Evolutionary conservation across 2,329 filamentous ascomycete genomes (phyloP).

Genomic region (Stemphylium lycopersici): DNA sequence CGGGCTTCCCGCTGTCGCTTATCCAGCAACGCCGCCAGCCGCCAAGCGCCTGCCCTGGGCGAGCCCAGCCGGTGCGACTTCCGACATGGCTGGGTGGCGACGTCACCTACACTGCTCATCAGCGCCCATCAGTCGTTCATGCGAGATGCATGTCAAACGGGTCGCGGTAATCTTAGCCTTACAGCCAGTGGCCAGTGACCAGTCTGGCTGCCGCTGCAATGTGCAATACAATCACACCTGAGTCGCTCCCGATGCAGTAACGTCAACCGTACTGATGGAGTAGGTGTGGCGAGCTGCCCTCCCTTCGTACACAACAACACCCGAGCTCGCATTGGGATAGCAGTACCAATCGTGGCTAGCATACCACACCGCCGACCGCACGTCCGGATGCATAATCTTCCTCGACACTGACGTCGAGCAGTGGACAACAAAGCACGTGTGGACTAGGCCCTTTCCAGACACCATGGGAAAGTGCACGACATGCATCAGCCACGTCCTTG

Average conservation of each 20-base stretch:
- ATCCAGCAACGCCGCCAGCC: slow-evolving; percentile 17
- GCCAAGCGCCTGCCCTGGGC: slow-evolving; percentile 24
- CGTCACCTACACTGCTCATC: slow-evolving; percentile 12
- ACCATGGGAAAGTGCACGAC: neutral
- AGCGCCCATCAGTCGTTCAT: neutral
- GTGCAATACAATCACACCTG: slow-evolving; percentile 4
- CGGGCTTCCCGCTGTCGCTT: slow-evolving; percentile 21
- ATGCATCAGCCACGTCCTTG: neutral
- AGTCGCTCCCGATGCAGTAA: neutral
- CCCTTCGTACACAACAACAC: slow-evolving; percentile 10
- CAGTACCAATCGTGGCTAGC: slow-evolving; percentile 23
- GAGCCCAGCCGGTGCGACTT: slow-evolving; percentile 18
- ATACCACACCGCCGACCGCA: slow-evolving; percentile 8
- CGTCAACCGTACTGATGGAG: slow-evolving; percentile 14
- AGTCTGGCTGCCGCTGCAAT: neutral
- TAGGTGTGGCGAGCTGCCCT: slow-evolving; percentile 28
- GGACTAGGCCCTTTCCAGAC: neutral
- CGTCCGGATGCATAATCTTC: slow-evolving; percentile 2
- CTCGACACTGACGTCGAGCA: slow-evolving; percentile 1
- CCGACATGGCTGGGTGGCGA: slow-evolving; percentile 19
- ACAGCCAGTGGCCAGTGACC: neutral
- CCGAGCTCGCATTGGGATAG: slow-evolving; percentile 15
- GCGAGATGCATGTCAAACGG: neutral
- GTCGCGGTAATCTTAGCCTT: neutral
- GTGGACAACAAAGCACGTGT: neutral